Conservation (phyloP, 148 eudicot genomes). For the Chenopodium album region DNA sequence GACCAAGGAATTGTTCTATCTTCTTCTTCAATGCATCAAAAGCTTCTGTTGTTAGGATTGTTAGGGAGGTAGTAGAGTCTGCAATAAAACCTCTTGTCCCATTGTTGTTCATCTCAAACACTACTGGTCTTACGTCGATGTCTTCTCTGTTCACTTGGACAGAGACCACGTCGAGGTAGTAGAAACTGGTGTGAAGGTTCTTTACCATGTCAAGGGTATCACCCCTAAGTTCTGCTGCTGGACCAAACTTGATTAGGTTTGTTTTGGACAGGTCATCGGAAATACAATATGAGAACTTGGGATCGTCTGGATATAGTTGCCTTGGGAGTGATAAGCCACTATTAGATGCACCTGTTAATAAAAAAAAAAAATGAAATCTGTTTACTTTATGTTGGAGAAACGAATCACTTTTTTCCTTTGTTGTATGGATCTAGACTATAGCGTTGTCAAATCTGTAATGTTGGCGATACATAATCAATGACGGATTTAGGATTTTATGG, state of each 20-base stretch:
- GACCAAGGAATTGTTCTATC: not conserved
- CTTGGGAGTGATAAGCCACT: not conserved
- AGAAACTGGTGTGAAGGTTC: not conserved
- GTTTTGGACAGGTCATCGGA: not conserved
- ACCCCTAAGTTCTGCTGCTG: not conserved
- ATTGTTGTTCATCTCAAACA: not conserved
- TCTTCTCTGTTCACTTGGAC: not conserved
- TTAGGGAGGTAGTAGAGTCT: not conserved
- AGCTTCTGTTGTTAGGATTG: not conserved
- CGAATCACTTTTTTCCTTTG: too few relatives aligned
- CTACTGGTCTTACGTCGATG: not conserved
- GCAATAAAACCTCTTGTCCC: not conserved
- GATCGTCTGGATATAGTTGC: conserved; percentile 5
- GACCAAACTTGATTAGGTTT: conserved; percentile 5
- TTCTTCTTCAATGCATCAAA: conserved; percentile 2
- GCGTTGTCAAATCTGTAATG: too few relatives aligned
- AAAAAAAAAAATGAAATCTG: too few relatives aligned
- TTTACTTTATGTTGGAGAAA: too few relatives aligned
- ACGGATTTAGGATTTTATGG: too few relatives aligned
- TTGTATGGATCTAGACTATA: too few relatives aligned
- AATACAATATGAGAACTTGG: conserved; percentile 3
- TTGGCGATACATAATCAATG: too few relatives aligned
- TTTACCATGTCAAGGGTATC: not conserved
- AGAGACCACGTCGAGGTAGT: conserved; percentile 3
- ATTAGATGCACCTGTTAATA: too few relatives aligned